Base-by-base conservation (phyloP, 495 filamentous ascomycete species). In the Hypoxylon rickii region DNA sequence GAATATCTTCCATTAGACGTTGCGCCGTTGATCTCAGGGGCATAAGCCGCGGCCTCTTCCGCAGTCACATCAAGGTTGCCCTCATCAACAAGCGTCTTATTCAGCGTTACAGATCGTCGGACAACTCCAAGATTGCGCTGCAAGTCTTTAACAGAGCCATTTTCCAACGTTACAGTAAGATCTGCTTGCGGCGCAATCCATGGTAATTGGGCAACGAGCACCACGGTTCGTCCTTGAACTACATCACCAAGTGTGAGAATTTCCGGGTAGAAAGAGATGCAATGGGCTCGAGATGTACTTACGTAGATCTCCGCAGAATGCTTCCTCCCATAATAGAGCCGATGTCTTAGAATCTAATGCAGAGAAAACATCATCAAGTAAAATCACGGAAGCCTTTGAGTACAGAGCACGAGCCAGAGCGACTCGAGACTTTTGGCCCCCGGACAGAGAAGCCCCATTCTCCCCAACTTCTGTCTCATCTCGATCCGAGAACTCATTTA, bases 311-410 rank as follows among this genome's bases (percentile, higher is more conserved):
- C 79, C 76, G 55, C 77, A 81, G 49, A 82, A 77, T 18, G 76
- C 79, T 44, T 77, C 69, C 49, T 79, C 64, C 67, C 79, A 76
- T 18, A 82, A 58, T 15, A 70, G 54, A 18, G 73, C 76, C n/a
- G 76, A 70, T 7, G 78, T 79, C 51, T 76, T 78, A 5, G 78
- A 70, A 53, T 82, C 79, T 4, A 82, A 64, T 3, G 87, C 87
- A 0, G 85, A 88, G 21, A 90, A 73, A 8, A 88, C 85, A 60
- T 90, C 87, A 57, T 90, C 87, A 7, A 90, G 76, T 7, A 88
- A 66, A 10, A 90, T 70, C 5, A 88, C 73, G 1, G 78, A 76
- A 7, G 86, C 78, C 15, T 78, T 75, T 31, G 86, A 88, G 55
- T 89, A 90, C 2, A 89, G 75, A 12, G 87, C 86, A 51, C 87